A percentile compares a stretch with the other conserved stretches of the same genome.
These are phyloP conservation scores for Colletotrichum eleusines DNA, from an alignment of 2,329 filamentous ascomycete species.

Conservation along the genomic window DNA sequence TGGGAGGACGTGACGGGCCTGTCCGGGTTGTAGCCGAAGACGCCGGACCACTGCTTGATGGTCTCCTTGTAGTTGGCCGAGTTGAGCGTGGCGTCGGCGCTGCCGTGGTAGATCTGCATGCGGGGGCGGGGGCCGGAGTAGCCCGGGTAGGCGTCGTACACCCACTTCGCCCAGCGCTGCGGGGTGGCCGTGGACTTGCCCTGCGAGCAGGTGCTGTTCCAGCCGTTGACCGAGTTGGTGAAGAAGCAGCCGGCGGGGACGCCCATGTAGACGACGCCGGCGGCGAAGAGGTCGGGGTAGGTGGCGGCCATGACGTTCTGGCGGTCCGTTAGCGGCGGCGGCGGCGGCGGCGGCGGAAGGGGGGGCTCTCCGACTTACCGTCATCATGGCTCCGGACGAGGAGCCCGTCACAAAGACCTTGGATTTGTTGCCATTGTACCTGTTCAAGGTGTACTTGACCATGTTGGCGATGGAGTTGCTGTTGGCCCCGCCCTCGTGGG, in stretches of 20 bases:
- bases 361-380: conserved; percentile 20
- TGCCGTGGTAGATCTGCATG: conserved; percentile 72
- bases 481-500: conserved; percentile 64
- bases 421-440: conserved; percentile 61
- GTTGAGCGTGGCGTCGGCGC: conserved; percentile 61
- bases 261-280: conserved; percentile 63
- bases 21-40: conserved; percentile 56
- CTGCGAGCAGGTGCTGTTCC: conserved; percentile 67
- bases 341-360: too few relatives aligned
- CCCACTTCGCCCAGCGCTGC: conserved; percentile 56
- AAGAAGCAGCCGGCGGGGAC: conserved; percentile 68
- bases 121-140: conserved; percentile 62
- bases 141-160: conserved; percentile 62
- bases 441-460: conserved; percentile 61
- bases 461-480: conserved; percentile 66
- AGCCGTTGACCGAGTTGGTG: conserved; percentile 57
- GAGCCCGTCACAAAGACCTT: conserved; percentile 63
- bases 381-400: conserved; percentile 42
- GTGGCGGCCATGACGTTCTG: conserved; percentile 63
- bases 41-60: conserved; percentile 67
- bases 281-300: conserved; percentile 67
- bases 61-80: conserved; percentile 69
- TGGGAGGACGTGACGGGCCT: conserved; percentile 47
- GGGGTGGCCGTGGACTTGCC: conserved; percentile 60
- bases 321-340: background rate